Evolutionary conservation across 1,284 basidiomycete species (phyloP).

Genomic region (Malassezia furfur): DNA sequence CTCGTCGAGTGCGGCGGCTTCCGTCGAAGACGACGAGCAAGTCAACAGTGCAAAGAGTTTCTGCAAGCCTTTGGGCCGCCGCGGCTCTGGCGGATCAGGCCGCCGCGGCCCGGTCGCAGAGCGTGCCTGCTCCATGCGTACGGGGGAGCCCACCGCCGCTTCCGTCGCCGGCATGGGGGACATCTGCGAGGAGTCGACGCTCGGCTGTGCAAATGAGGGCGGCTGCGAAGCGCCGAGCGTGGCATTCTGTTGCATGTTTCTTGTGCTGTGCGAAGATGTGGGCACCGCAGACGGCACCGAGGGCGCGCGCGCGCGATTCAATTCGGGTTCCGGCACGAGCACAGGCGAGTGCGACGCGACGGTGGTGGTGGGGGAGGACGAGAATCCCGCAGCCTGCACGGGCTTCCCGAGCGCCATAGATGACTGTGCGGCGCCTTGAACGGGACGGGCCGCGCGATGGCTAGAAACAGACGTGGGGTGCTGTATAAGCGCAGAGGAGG

Average conservation of each 20-base stretch:
- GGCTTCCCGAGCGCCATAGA: not conserved
- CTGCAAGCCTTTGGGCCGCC: not conserved
- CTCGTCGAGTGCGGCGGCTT: not conserved
- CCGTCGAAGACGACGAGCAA: conserved; percentile 6
- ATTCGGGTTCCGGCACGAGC: not conserved
- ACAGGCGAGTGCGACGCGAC: not conserved
- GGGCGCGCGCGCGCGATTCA: not conserved
- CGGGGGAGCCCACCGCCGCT: not conserved
- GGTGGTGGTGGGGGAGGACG: not conserved
- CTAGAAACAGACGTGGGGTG: no score
- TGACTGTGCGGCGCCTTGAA: not conserved
- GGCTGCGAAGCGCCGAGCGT: no score
- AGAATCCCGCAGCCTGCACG: not conserved
- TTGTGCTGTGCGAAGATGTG: no score
- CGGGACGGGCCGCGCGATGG: not conserved
- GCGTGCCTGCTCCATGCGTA: not conserved
- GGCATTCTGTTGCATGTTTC: no score
- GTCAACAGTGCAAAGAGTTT: conserved; percentile 11
- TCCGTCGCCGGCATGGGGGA: not conserved
- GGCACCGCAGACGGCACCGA: no score
- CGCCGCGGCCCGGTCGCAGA: not conserved
- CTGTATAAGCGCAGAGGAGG: not conserved
- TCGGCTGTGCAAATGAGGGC: not conserved
- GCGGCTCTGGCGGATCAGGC: not conserved
- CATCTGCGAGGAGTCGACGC: not conserved